A percentile compares a stretch with the other conserved stretches of the same genome.
Conservation (phyloP, 169 alveolate genomes). For the Perkinsus olseni region DNA sequence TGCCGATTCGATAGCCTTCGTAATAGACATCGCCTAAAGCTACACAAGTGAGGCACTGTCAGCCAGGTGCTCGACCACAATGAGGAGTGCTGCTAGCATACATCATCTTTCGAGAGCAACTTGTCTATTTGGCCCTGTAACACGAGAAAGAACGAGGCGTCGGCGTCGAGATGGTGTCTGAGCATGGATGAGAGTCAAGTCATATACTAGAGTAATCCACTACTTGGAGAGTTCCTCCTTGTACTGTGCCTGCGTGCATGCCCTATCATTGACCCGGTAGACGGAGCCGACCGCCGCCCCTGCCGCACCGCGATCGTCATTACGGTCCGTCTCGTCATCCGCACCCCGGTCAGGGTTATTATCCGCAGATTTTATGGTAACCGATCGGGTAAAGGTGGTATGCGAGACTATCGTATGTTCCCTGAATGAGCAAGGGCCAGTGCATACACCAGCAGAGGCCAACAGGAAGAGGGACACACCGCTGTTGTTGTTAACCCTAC, state of each 20-base stretch:
- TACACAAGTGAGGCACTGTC: too few relatives aligned
- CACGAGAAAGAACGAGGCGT: not conserved
- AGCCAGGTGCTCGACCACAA: too few relatives aligned
- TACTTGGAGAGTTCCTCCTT: not conserved
- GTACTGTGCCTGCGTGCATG: not conserved
- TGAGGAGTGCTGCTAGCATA: not conserved
- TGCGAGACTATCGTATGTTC: not conserved
- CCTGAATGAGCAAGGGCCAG: not conserved
- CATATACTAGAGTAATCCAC: not conserved
- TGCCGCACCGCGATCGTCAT: not conserved
- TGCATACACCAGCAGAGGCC: not conserved
- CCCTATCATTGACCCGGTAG: not conserved
- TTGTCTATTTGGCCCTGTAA: not conserved
- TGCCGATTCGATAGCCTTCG: not conserved
- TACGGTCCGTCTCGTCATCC: not conserved
- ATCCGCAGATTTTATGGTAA: not conserved
- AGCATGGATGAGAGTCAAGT: not conserved
- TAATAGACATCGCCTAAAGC: not conserved
- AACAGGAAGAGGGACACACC: too few relatives aligned
- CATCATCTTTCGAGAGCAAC: not conserved
- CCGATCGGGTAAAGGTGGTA: not conserved
- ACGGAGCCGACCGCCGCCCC: not conserved
- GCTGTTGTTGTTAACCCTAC: not conserved
- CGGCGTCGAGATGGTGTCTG: not conserved
- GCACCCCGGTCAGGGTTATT: not conserved